Conservation (phyloP, 352 stramenopile species). For the Pythium utonaiense region DNA sequence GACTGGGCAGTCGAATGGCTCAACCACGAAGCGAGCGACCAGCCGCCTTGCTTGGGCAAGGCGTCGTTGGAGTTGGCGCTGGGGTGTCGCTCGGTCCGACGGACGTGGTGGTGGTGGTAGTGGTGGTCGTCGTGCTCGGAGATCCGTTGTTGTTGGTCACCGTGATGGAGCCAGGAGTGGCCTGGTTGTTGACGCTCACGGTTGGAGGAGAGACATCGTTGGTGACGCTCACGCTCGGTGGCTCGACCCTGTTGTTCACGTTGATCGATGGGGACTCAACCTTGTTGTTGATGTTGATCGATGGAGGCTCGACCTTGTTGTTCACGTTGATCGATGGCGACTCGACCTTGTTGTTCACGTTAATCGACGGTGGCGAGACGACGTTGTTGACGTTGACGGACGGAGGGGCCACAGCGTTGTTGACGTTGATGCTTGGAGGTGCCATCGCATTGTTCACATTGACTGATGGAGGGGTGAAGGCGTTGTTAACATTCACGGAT, state of each 20-base stretch:
- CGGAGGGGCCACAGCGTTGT: background rate
- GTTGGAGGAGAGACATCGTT: background rate
- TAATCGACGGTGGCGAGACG: background rate
- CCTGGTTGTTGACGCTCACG: background rate
- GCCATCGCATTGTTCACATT: slow-evolving; percentile 3
- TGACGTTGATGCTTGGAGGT: slow-evolving; percentile 4
- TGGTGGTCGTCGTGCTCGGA: no score
- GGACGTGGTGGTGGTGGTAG: background rate
- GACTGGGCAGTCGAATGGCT: no score
- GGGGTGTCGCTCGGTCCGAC: background rate
- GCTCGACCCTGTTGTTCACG: slow-evolving; percentile 1
- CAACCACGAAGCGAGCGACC: no score
- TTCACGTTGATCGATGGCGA: background rate
- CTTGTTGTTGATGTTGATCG: background rate
- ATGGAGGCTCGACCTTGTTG: background rate
- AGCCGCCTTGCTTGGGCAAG: background rate
- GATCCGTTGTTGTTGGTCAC: background rate
- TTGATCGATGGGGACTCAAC: background rate
- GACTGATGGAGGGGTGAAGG: background rate
- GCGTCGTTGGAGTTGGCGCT: background rate
- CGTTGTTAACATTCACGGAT: background rate
- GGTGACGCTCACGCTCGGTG: slow-evolving; percentile 6
- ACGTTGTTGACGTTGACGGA: background rate
- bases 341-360: background rate
- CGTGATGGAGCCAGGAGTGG: background rate